Evolutionary conservation across 2,329 filamentous ascomycete species (phyloP).

Genomic region (Ceratocystis huliohia): DNA sequence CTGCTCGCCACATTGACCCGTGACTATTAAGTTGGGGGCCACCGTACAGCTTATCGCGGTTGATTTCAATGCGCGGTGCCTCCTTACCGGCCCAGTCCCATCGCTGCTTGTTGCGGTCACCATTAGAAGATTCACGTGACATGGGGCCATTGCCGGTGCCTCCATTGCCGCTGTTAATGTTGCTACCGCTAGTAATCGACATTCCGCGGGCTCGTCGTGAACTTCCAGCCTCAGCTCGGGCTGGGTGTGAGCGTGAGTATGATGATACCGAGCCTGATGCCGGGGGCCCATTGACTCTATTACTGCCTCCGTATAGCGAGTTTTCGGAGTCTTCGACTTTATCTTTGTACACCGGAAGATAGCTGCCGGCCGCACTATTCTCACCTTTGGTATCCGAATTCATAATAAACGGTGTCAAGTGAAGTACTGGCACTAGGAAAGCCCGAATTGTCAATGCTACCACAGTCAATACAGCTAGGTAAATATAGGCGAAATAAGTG

Average conservation of each 20-base stretch:
- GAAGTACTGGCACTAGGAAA: constrained; percentile 43
- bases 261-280: constrained; percentile 21
- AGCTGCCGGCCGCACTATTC: constrained; percentile 22
- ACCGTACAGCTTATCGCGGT: constrained; percentile 34
- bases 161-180: constrained; percentile 23
- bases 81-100: constrained; percentile 35
- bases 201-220: constrained; percentile 20
- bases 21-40: constrained; percentile 13
- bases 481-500: constrained; percentile 68
- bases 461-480: constrained; percentile 44
- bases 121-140: constrained; percentile 21
- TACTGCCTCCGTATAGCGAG: constrained; percentile 20
- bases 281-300: constrained; percentile 23
- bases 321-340: constrained; percentile 37
- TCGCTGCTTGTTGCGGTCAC: constrained; percentile 17
- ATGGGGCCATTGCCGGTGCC: not conserved
- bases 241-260: constrained; percentile 20
- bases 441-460: constrained; percentile 41
- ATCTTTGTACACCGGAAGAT: constrained; percentile 41
- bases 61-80: constrained; percentile 43
- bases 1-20: constrained; percentile 24
- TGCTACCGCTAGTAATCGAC: constrained; percentile 5
- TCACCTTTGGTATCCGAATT: constrained; percentile 27
- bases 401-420: constrained; percentile 42
- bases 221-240: constrained; percentile 23